These are phyloP conservation scores for Nematodospora anomalae DNA, from an alignment of 1,139 yeast species.

Conservation along the genomic window DNA sequence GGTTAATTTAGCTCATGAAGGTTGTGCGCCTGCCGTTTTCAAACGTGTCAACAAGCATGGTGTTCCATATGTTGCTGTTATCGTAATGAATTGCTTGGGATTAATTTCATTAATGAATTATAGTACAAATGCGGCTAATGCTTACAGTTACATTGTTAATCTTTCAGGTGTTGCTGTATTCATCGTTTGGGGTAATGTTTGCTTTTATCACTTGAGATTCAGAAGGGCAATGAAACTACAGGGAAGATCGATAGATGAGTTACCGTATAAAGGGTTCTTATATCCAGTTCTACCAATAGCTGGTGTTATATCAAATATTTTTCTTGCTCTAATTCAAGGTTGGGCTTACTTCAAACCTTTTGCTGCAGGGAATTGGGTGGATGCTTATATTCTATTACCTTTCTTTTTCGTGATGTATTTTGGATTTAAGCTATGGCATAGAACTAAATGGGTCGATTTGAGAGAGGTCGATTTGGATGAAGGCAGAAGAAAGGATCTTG, in stretches of 20 bases:
- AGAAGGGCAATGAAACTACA: constrained; percentile 49
- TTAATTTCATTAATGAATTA: constrained; percentile 51
- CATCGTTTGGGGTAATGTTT: constrained; percentile 57
- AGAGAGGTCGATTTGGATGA: constrained; percentile 47
- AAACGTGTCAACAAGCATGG: constrained; percentile 46
- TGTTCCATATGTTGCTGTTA: constrained; percentile 51
- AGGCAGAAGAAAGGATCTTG: constrained; percentile 39
- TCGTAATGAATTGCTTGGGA: constrained; percentile 49
- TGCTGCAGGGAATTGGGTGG: constrained; percentile 59
- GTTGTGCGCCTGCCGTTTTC: constrained; percentile 48
- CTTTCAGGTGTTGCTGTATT: constrained; percentile 58
- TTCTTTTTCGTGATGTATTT: constrained; percentile 44
- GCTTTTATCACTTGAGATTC: constrained; percentile 50
- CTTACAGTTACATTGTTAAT: constrained; percentile 53
- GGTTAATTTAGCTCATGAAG: constrained; percentile 51
- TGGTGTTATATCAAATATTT: constrained; percentile 51
- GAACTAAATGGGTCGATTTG: constrained; percentile 44
- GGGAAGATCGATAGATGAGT: constrained; percentile 44
- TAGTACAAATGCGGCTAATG: constrained; percentile 53
- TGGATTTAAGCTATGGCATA: constrained; percentile 35
- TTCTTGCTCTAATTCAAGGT: constrained; percentile 65
- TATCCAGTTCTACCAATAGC: constrained; percentile 55
- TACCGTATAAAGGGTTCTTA: constrained; percentile 54
- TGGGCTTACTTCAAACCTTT: constrained; percentile 68
- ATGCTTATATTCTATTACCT: constrained; percentile 64